Evolutionary conservation across 495 filamentous ascomycete genomes (phyloP).

Genomic region (Penicillium bovifimosum): DNA sequence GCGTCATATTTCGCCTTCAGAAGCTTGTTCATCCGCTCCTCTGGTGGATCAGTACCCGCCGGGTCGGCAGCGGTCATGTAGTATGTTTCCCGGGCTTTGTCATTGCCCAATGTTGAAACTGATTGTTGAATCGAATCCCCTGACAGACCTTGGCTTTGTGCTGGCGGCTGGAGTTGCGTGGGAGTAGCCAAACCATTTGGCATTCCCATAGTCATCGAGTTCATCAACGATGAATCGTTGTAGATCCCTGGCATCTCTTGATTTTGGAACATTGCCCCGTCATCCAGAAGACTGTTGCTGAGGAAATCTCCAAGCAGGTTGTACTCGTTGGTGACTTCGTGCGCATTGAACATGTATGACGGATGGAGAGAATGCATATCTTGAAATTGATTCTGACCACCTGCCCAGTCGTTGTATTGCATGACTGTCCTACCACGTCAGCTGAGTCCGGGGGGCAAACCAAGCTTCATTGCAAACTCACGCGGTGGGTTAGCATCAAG

Average conservation of each 20-base stretch:
- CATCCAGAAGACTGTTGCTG: conserved; percentile 79
- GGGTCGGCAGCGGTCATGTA: conserved; percentile 97
- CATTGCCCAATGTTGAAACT: conserved; percentile 54
- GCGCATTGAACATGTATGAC: conserved; percentile 91
- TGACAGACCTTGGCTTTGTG: conserved; percentile 43
- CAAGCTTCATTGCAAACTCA: conserved; percentile 47
- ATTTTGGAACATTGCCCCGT: conserved; percentile 58
- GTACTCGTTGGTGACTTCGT: conserved; percentile 92
- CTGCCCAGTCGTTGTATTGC: conserved; percentile 64
- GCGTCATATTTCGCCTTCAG: conserved; percentile 94
- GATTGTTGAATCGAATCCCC: conserved; percentile 56
- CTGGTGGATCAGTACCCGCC: conserved; percentile 81
- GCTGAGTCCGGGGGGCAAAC: conserved; percentile 8
- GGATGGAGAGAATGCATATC: conserved; percentile 93
- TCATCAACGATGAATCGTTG: conserved; percentile 50
- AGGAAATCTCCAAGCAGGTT: conserved; percentile 95
- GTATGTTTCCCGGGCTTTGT: conserved; percentile 84
- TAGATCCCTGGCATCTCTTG: conserved; percentile 55
- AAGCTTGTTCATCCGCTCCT: conserved; percentile 92
- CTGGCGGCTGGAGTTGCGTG: conserved; percentile 28
- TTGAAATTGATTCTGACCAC: conserved; percentile 74
- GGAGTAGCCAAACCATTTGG: conserved; percentile 32
- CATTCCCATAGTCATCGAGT: conserved; percentile 39
- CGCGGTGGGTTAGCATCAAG: conserved; percentile 60
- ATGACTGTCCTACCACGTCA: conserved; percentile 46